These are phyloP conservation scores for Colletotrichum salicis DNA, from an alignment of 2,329 filamentous ascomycete genomes.

Conservation along the genomic window DNA sequence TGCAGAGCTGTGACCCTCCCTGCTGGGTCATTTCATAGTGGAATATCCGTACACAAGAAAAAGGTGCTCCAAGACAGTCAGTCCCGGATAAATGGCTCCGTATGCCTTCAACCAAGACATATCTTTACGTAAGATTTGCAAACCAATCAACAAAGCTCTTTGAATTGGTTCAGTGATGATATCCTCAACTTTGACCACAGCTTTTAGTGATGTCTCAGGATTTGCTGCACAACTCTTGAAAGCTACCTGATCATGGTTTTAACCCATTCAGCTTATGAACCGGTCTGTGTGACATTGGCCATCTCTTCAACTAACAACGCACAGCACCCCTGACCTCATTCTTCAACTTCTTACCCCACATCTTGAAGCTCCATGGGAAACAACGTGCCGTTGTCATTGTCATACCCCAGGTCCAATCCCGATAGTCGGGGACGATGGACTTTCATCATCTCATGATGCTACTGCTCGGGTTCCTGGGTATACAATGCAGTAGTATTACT, in stretches of 20 bases:
- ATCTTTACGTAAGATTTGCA: neutral
- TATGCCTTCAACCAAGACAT: neutral
- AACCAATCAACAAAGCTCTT: neutral
- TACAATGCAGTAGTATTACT: neutral
- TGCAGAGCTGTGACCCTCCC: neutral
- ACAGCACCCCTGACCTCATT: neutral
- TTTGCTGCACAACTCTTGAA: neutral
- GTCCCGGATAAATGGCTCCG: neutral
- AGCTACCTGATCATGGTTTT: neutral
- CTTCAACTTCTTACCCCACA: conserved; percentile 30
- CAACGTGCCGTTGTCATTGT: neutral
- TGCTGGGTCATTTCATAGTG: neutral
- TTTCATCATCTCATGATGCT: neutral
- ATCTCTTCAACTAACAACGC: neutral
- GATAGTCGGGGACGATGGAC: conserved; percentile 20
- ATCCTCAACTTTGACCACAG: neutral
- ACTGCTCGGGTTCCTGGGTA: neutral
- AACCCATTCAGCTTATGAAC: neutral
- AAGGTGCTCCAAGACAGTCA: neutral
- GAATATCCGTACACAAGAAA: neutral
- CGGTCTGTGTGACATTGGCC: neutral
- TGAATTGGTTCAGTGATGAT: too few relatives aligned
- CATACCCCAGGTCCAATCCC: neutral
- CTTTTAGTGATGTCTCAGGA: neutral
- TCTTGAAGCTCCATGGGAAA: neutral